Base-by-base conservation (phyloP, 2,329 filamentous ascomycete species). In the Chaetomium sp. region DNA sequence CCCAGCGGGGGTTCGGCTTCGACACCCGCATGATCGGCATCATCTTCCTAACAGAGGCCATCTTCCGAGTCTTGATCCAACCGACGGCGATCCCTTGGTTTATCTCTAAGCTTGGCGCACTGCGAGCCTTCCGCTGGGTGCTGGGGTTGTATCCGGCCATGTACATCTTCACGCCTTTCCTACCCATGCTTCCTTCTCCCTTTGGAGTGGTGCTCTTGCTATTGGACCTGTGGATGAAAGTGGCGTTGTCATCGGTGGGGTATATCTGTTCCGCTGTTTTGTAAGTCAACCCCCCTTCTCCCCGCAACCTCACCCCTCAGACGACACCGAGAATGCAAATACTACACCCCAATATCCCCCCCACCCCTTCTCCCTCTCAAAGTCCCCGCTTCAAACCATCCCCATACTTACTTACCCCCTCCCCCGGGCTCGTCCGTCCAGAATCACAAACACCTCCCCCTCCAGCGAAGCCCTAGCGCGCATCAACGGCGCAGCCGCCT, bases 401-500 rank as follows among this genome's bases (percentile, higher is more conserved):
- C n/a, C n/a, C n/a, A n/a, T n/a, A n/a, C n/a, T n/a, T n/a, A n/a
- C n/a, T n/a, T n/a, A n/a, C n/a, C n/a, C n/a, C n/a, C n/a, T n/a
- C n/a, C n/a, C n/a, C n/a, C n/a, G n/a, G n/a, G n/a, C n/a, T n/a
- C n/a, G n/a, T n/a, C n/a, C n/a, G n/a, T n/a, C 8, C 38, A 58
- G 56, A 12, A 53, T 58, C 10, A 58, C 53, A 6, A 56, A 56
- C 34, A 45, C 50, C 2, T 55, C 53, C 4, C 56, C 57, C 6
- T 53, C 57, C 9, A 51, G 42, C 8, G 9, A 49, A 6, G 43
- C 43, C 6, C 57, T 59, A 10, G 50, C 57, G 10, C 48, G 40
- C 6, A 53, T 59, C 50, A 59, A 59, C 32, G 53, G 53, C 38
- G 57, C 57, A n/a, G 57, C 57, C 2, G 57, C 57, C 5, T 53